These are phyloP conservation scores for Amanita rubescens DNA, from an alignment of 768 basidiomycete genomes.

Conservation along the genomic window DNA sequence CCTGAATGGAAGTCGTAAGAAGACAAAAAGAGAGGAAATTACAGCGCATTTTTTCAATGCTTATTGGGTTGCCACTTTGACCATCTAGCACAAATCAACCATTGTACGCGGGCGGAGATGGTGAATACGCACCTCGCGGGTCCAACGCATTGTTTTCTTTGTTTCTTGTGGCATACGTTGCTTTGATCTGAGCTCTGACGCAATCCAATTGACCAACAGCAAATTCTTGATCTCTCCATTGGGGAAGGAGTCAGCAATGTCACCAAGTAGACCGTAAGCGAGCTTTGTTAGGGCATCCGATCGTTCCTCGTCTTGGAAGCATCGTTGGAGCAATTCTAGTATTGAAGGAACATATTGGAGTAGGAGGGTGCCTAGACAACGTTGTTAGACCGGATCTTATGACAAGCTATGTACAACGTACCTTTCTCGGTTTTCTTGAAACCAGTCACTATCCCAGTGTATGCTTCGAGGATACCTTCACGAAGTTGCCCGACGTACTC, in stretches of 20 bases:
- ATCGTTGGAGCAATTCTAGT: slow-evolving; percentile 74
- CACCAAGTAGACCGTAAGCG: slow-evolving; percentile 83
- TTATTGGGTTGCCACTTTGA: slow-evolving; percentile 74
- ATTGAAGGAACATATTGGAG: slow-evolving; percentile 66
- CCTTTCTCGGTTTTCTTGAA: slow-evolving; percentile 81
- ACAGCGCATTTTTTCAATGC: slow-evolving; percentile 16
- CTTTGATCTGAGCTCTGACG: slow-evolving; percentile 63
- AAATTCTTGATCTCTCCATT: slow-evolving; percentile 73
- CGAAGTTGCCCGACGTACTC: slow-evolving; percentile 88
- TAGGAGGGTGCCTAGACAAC: slow-evolving; percentile 39
- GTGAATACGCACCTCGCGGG: slow-evolving; percentile 64
- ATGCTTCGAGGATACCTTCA: slow-evolving; percentile 95
- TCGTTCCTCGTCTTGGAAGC: slow-evolving; percentile 74
- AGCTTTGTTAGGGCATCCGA: slow-evolving; percentile 71
- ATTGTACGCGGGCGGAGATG: neutral
- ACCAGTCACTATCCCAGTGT: slow-evolving; percentile 89
- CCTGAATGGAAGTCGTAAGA: slow-evolving; percentile 15
- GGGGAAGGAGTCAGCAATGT: slow-evolving; percentile 85
- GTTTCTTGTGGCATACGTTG: slow-evolving; percentile 68
- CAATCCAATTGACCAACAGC: slow-evolving; percentile 76
- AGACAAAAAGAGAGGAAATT: slow-evolving; percentile 17
- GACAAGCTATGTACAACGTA: slow-evolving; percentile 21
- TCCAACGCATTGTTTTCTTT: slow-evolving; percentile 90
- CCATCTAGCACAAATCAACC: slow-evolving; percentile 43
- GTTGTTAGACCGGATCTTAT: slow-evolving; percentile 6